phyloP scores from a whole-genome alignment of 1,139 yeast species.

The Citeromyces siamensis region DNA sequence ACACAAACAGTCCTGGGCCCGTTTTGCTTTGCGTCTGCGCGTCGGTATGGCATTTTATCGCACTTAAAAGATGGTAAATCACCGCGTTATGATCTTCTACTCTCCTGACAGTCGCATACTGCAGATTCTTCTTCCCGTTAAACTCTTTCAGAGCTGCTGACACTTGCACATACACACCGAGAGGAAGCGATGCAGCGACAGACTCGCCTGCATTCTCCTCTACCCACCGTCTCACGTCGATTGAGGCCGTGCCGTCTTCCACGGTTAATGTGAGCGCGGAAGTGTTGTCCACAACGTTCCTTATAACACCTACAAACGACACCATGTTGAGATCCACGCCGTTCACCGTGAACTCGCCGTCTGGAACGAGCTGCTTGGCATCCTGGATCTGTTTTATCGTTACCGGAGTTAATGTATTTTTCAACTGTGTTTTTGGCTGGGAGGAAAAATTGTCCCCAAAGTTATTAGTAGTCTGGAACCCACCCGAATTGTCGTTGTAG shows the following conservation, averaged over 20 bases:
- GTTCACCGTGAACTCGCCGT: slow-evolving; percentile 61
- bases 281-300: slow-evolving; percentile 37
- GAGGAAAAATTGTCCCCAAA: slow-evolving; percentile 22
- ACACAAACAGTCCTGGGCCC: slow-evolving; percentile 28
- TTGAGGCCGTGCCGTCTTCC: slow-evolving; percentile 80
- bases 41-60: slow-evolving; percentile 48
- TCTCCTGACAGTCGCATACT: slow-evolving; percentile 47
- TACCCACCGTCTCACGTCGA: slow-evolving; percentile 62
- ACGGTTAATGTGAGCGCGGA: slow-evolving; percentile 42
- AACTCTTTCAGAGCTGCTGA: slow-evolving; percentile 66
- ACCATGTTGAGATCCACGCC: slow-evolving; percentile 40
- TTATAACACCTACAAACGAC: slow-evolving; percentile 36
- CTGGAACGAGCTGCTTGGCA: slow-evolving; percentile 54
- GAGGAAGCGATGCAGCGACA: slow-evolving; percentile 16
- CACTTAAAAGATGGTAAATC: slow-evolving; percentile 63
- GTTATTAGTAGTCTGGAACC: slow-evolving; percentile 16
- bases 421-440: slow-evolving; percentile 21
- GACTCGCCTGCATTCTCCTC: slow-evolving; percentile 32
- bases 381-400: slow-evolving; percentile 71
- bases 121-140: slow-evolving; percentile 52
- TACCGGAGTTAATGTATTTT: slow-evolving; percentile 58
- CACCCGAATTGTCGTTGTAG: slow-evolving; percentile 12
- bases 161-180: slow-evolving; percentile 51
- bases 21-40: slow-evolving; percentile 21
- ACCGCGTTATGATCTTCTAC: slow-evolving; percentile 66